phyloP scores from a whole-genome alignment of 2,329 filamentous ascomycete genomes.

The Laburnicola sp. region DNA sequence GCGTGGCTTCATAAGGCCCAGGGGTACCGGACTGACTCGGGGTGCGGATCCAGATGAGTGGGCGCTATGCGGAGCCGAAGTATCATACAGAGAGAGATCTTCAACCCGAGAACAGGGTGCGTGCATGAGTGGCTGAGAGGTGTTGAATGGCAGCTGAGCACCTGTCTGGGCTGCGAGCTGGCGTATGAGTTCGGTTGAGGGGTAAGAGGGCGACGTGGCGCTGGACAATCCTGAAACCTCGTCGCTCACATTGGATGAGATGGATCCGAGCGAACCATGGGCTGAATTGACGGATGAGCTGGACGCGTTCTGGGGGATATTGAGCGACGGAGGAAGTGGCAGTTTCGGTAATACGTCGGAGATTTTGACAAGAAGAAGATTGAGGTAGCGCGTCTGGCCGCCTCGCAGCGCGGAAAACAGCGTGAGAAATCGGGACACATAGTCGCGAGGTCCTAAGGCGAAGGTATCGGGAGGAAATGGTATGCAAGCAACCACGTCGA shows the following conservation, averaged over 20 bases:
- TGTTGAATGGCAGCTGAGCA: constrained; percentile 39
- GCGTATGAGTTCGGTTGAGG: constrained; percentile 39
- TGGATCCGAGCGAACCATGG: constrained; percentile 27
- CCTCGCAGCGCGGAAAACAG: constrained; percentile 72
- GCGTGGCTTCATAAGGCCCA: constrained; percentile 35
- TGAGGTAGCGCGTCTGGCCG: constrained; percentile 75
- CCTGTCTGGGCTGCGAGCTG: constrained; percentile 42
- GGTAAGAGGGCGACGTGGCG: constrained; percentile 35
- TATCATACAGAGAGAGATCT: constrained; percentile 41
- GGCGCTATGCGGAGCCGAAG: constrained; percentile 32
- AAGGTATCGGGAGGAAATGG: constrained; percentile 62
- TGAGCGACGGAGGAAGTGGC: constrained; percentile 41
- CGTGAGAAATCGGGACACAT: constrained; percentile 68
- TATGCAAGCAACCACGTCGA: constrained; percentile 69
- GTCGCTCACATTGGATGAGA: constrained; percentile 36
- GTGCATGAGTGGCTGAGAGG: constrained; percentile 36
- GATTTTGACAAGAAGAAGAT: constrained; percentile 75
- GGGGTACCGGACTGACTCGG: constrained; percentile 40
- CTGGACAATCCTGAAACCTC: constrained; percentile 33
- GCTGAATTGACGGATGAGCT: constrained; percentile 33
- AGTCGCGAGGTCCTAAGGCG: constrained; percentile 63
- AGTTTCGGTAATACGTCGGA: constrained; percentile 66
- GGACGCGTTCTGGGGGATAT: constrained; percentile 34
- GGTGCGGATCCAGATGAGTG: constrained; percentile 39
- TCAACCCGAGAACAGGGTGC: constrained; percentile 39